phyloP scores from a whole-genome alignment of 2,329 filamentous ascomycete genomes.

The Hirsutella thompsonii region DNA sequence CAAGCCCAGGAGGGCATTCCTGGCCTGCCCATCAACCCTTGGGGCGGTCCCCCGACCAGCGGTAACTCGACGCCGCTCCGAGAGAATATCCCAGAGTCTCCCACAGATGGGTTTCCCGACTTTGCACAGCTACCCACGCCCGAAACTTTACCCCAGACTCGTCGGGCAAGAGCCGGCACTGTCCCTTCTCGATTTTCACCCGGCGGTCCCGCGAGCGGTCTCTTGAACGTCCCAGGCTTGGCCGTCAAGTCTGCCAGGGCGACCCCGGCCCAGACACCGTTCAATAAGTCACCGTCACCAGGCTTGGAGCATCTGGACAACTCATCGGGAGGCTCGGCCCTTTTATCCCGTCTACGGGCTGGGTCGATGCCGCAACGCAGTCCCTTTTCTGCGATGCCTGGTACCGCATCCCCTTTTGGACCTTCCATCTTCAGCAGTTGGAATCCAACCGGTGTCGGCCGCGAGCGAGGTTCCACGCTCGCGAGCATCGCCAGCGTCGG shows the following conservation, averaged over 20 bases:
- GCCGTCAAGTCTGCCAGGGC: conserved; percentile 71
- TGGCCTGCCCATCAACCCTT: conserved; percentile 56
- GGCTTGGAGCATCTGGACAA: conserved; percentile 36
- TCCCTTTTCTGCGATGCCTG: conserved; percentile 47
- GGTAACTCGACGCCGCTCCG: conserved; percentile 92
- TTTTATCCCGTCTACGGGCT: conserved; percentile 76
- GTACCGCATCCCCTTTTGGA: conserved; percentile 60
- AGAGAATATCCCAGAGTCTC: conserved; percentile 95
- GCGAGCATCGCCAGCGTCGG: conserved; percentile 73
- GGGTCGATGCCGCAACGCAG: conserved; percentile 89
- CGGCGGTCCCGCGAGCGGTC: conserved; percentile 49
- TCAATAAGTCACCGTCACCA: conserved; percentile 51
- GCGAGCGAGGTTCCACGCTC: conserved; percentile 77
- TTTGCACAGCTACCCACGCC: conserved; percentile 62
- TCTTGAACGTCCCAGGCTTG: conserved; percentile 41
- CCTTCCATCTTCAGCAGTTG: conserved; percentile 85
- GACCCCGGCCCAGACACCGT: conserved; percentile 78
- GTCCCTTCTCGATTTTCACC: conserved; percentile 91
- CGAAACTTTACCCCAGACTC: conserved; percentile 51
- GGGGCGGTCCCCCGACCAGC: conserved; percentile 93
- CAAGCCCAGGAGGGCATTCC: conserved; percentile 86
- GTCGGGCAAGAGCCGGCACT: conserved; percentile 82
- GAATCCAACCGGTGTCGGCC: conserved; percentile 51
- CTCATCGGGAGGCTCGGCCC: conserved; percentile 48
- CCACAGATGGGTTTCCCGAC: conserved; percentile 89